phyloP scores from a whole-genome alignment of 2,329 filamentous ascomycete genomes.

The Aureobasidium namibiae region DNA sequence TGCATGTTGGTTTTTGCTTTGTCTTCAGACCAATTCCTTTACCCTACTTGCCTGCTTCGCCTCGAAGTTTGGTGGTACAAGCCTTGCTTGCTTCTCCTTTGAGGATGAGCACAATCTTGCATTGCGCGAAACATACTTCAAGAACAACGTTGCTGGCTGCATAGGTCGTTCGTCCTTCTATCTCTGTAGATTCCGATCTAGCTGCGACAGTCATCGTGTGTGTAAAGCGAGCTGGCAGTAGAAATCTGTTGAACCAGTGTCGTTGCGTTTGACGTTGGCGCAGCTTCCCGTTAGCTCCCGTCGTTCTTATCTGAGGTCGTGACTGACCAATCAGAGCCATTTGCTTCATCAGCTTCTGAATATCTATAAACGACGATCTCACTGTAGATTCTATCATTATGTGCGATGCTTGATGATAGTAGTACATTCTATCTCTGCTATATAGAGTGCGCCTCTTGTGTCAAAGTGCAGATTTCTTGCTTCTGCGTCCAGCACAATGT shows the following conservation, averaged over 20 bases:
- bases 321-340: slow-evolving; percentile 1
- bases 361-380: not conserved
- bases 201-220: slow-evolving; percentile 5
- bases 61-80: not conserved
- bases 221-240: not conserved
- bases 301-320: not conserved
- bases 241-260: slow-evolving; percentile 12
- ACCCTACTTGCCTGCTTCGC: not conserved
- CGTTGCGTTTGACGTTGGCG: slow-evolving; percentile 12
- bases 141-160: too few relatives aligned
- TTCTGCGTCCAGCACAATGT: not conserved
- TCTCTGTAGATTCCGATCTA: not conserved
- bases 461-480: not conserved
- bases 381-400: too few relatives aligned
- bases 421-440: not conserved
- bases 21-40: not conserved
- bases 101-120: not conserved
- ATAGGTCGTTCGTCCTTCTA: not conserved
- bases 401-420: not conserved
- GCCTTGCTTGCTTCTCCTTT: not conserved
- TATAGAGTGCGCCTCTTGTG: not conserved
- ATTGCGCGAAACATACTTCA: not conserved
- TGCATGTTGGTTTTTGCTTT: slow-evolving; percentile 8
- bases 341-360: not conserved
- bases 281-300: slow-evolving; percentile 9